phyloP scores from a whole-genome alignment of 2,329 filamentous ascomycete species.

The Apiospora koreana region DNA sequence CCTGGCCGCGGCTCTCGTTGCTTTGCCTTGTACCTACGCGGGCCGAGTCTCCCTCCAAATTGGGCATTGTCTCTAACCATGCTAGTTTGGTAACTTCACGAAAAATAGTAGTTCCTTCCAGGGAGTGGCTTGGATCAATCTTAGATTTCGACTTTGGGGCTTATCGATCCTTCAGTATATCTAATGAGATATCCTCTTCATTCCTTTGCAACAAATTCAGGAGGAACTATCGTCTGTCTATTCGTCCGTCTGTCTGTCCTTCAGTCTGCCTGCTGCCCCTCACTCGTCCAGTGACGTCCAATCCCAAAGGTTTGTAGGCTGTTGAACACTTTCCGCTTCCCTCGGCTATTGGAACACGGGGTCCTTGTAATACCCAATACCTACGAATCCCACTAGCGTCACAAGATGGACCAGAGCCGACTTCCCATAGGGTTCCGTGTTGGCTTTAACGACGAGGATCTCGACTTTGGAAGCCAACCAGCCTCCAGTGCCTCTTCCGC shows the following conservation, averaged over 20 bases:
- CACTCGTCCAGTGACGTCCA: background rate
- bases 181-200: slow-evolving; percentile 29
- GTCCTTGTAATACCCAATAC: background rate
- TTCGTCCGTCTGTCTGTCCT: background rate
- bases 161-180: slow-evolving; percentile 22
- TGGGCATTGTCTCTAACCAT: slow-evolving; percentile 24
- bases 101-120: background rate
- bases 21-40: slow-evolving; percentile 24
- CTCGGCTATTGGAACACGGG: background rate
- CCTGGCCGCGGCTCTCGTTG: slow-evolving; percentile 23
- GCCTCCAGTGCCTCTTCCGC: slow-evolving; percentile 26
- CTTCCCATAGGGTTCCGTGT: slow-evolving; percentile 31
- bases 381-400: background rate
- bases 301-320: background rate
- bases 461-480: slow-evolving; percentile 32
- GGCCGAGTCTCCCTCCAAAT: slow-evolving; percentile 28
- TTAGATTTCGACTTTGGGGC: background rate
- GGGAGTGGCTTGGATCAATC: slow-evolving; percentile 3
- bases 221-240: background rate
- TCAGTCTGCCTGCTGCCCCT: background rate
- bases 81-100: slow-evolving; percentile 23
- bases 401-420: slow-evolving; percentile 19
- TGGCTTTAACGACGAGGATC: slow-evolving; percentile 33
- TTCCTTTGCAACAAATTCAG: slow-evolving; percentile 19
- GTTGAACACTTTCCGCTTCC: background rate